Evolutionary conservation across 805 yeast species (phyloP), one percentile per base, ranked within the genome.

Genomic region (Pichia rugopelliculosa): DNA sequence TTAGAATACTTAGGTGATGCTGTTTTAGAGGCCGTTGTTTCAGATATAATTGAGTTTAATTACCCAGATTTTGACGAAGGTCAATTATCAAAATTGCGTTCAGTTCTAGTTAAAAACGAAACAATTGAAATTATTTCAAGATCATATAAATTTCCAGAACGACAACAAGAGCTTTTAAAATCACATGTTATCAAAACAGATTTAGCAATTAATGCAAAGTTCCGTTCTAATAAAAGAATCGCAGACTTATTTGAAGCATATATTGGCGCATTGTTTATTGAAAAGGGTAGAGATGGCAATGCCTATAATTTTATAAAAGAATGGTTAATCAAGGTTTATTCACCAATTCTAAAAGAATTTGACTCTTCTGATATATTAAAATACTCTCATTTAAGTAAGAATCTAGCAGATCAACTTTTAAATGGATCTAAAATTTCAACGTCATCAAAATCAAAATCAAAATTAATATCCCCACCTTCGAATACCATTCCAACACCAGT

Each of bases 231-330:
- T 54, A 91, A 91, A 60, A 69, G 84, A 4, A 76, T 75, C 58
- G 96, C 98, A 0, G 99, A 91, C 70, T 80, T 85, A 0, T 87
- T 91, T 61, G 99, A 93, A 66, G 96, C 98, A 0, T 91, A 91
- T 56, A 74, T 93, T 41, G 98, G 96, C 7, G 99, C 95, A 0
- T 64, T 91, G 27, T 74, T 75, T 8, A 70, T 78, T 21, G 95
- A 86, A 53, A 46, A 57, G 13, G 49, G 50, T 3, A 45, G 43
- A 30, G 37, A 48, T 27, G 50, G 50, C 13, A 42, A 45, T 7
- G 57, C 52, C 10, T 50, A 46, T 10, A 61, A 68, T 2, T 71
- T 64, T 21, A 73, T 84, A 7, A 73, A 74, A 53, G 63, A 69
- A 12, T 85, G 91, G 91, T 59, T 85, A 24, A 56, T 62, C 6